Evolutionary conservation across 192 early-diverging fungal species (phyloP).

Genomic region (Cetraspora pellucida): DNA sequence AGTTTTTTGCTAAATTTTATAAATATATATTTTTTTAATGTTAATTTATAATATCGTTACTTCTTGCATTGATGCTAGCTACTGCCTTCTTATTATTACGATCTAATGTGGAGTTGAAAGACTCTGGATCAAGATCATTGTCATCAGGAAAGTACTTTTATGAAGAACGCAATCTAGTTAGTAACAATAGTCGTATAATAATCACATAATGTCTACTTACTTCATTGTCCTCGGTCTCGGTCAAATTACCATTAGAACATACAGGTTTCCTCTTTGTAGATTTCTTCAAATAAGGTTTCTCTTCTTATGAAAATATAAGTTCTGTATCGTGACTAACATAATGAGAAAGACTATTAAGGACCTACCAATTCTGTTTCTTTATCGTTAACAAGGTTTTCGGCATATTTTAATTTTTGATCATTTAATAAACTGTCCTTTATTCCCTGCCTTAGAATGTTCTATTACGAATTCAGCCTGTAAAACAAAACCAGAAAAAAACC

Average conservation of each 20-base stretch:
- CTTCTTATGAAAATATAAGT: background rate
- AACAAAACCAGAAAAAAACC: background rate
- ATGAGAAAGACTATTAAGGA: background rate
- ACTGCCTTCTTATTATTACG: too few species aligned
- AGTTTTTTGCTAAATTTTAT: too few species aligned
- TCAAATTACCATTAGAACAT: background rate
- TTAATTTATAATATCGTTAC: too few species aligned
- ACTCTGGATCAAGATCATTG: background rate
- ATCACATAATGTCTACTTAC: background rate
- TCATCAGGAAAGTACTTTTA: background rate
- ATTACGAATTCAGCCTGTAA: slow-evolving; percentile 3
- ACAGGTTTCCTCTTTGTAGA: background rate
- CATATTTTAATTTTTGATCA: background rate
- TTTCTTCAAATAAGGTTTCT: background rate
- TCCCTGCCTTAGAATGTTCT: background rate
- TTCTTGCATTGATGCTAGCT: too few species aligned
- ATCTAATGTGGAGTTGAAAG: too few species aligned
- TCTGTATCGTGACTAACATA: background rate
- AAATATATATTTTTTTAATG: too few species aligned
- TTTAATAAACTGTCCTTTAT: background rate
- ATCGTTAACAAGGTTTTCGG: background rate
- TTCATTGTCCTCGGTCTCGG: background rate
- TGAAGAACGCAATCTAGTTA: background rate
- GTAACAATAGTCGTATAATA: background rate
- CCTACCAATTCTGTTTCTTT: background rate